Conservation (phyloP, 148 eudicot genomes). For the Amaranthus hypochondriacus region DNA sequence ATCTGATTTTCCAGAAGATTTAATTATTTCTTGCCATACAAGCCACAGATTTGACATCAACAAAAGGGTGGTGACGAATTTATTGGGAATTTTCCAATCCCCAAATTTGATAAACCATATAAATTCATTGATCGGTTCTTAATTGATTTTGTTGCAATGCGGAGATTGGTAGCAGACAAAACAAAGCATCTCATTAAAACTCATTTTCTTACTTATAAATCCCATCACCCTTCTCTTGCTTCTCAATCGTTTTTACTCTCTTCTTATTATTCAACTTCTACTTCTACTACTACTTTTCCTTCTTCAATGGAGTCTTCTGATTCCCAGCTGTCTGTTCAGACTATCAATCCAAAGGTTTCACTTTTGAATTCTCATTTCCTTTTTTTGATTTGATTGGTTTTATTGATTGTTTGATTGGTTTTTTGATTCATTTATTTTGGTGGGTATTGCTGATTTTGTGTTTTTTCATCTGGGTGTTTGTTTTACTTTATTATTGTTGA, state of each 20-base stretch:
- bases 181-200: too few relatives aligned
- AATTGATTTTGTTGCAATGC: constrained; percentile 29
- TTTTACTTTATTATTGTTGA: not conserved
- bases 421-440: not conserved
- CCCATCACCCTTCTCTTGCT: too few relatives aligned
- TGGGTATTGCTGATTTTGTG: constrained; percentile 13
- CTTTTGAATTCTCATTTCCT: not conserved
- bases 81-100: not conserved
- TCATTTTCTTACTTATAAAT: too few relatives aligned
- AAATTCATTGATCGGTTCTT: not conserved
- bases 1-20: too few relatives aligned
- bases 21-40: too few relatives aligned
- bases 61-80: too few relatives aligned
- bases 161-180: constrained; percentile 33
- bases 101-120: not conserved
- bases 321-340: constrained; percentile 31
- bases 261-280: constrained; percentile 16
- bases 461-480: not conserved
- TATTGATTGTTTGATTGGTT: too few relatives aligned
- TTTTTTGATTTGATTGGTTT: not conserved
- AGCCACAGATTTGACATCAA: too few relatives aligned
- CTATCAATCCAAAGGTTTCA: constrained; percentile 68
- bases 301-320: constrained; percentile 29
- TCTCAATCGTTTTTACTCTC: not conserved
- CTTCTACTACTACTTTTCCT: not conserved